Evolutionary conservation across 2,329 filamentous ascomycete genomes (phyloP), one percentile per base, ranked within the genome.

Genomic region (Lachnellula hyalina): DNA sequence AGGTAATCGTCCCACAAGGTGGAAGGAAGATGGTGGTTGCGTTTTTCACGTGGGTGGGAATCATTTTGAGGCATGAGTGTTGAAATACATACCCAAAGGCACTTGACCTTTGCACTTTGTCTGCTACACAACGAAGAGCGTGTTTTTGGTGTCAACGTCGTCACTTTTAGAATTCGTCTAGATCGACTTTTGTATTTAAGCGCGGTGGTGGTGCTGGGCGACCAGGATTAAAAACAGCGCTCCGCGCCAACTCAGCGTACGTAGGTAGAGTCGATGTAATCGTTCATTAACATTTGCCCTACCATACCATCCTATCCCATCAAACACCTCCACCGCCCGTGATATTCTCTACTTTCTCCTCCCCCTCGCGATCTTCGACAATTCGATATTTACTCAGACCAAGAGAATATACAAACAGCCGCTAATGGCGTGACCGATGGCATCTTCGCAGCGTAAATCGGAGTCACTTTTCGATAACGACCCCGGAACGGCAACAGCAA

Each of bases 391-490:
- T 17, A 25, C 23, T 6, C 44, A 17, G 12, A 32, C 25, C 5
- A 47, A n/a, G 28, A 32, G 28, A 32, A 32, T 32, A 32, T 12
- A 47, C 23, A 8, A 25, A 32, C 44, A 34, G 44, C 44, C 44
- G 49, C 53, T 52, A 44, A 56, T 56, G 54, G 54, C 54, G 54
- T 56, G 50, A 56, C 49, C 44, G 46, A 56, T 56, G 54, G 54
- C 54, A 56, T 53, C 49, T 56, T 56, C 54, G 51, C 54, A 56
- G 51, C 54, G 54, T 36, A 53, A 48, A 56, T 53, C 54, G 54
- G 49, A 51, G 42, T 51, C 49, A 51, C 49, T 35, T 51, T 51
- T 55, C 53, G 54, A 56, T 56, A 53, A 51, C 53, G 50, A 58
- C 52, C 52, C 28, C 52, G 55, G 56, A 58, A 52, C 36, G n/a